phyloP scores from a whole-genome alignment of 1,284 basidiomycete species.

The Trametes hirsuta region DNA sequence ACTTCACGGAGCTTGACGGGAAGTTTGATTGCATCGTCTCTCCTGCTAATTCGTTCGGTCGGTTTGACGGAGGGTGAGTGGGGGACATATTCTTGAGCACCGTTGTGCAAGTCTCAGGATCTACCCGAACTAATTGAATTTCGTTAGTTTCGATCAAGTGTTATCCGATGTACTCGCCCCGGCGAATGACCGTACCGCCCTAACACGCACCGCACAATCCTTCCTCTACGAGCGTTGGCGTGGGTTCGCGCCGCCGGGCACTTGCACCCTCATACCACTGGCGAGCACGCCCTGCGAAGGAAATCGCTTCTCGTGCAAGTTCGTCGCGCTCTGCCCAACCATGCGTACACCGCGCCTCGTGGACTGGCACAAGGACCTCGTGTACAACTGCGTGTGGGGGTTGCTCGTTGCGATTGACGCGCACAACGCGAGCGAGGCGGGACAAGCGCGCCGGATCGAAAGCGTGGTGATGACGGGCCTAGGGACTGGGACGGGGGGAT shows the following conservation, averaged over 20 bases:
- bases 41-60: slow-evolving; percentile 30
- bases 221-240: slow-evolving; percentile 27
- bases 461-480: slow-evolving; percentile 27
- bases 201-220: slow-evolving; percentile 26
- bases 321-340: slow-evolving; percentile 30
- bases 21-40: slow-evolving; percentile 32
- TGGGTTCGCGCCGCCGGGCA: slow-evolving; percentile 30
- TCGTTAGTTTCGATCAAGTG: slow-evolving; percentile 23
- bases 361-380: slow-evolving; percentile 33
- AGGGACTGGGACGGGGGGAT: slow-evolving; percentile 23
- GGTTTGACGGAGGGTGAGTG: slow-evolving; percentile 28
- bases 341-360: slow-evolving; percentile 32
- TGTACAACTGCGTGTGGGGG: slow-evolving; percentile 36
- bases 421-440: slow-evolving; percentile 17
- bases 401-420: slow-evolving; percentile 28
- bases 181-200: slow-evolving; percentile 13
- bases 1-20: not conserved
- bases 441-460: not conserved
- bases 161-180: slow-evolving; percentile 24
- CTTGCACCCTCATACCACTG: slow-evolving; percentile 33
- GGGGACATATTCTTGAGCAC: not conserved
- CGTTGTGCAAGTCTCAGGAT: too few relatives aligned
- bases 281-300: slow-evolving; percentile 13
- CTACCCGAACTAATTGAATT: not conserved
- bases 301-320: slow-evolving; percentile 19